These are phyloP conservation scores for Capsaspora owczarzaki DNA, from an alignment of 78 protist genomes.

Conservation along the genomic window DNA sequence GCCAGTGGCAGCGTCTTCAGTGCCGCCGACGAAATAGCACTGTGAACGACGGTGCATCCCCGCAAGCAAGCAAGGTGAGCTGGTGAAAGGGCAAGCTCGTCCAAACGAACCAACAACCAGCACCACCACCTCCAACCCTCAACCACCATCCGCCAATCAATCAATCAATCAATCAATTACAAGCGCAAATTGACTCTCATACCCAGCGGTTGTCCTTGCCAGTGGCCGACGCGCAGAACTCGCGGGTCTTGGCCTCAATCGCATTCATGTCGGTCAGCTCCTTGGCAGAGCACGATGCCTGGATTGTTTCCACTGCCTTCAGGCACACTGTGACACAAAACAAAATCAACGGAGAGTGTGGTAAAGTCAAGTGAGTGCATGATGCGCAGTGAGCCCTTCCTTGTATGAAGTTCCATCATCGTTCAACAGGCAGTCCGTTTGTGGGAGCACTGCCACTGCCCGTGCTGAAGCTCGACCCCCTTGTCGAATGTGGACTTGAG, in stretches of 20 bases:
- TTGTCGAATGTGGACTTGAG: no score
- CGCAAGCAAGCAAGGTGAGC: background rate
- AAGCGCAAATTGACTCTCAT: background rate
- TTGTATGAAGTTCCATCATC: no score
- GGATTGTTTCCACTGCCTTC: background rate
- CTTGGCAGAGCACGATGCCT: background rate
- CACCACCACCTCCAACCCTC: background rate
- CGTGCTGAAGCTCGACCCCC: no score
- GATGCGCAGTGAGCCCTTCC: no score
- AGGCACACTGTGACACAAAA: background rate
- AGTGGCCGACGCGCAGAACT: background rate
- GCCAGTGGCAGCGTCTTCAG: conserved; percentile 31
- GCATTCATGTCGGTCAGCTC: background rate
- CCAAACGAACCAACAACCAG: background rate
- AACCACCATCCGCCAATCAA: background rate
- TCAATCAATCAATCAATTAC: background rate
- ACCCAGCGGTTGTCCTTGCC: conserved; percentile 1
- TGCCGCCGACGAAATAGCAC: conserved; percentile 41
- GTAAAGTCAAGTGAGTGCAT: background rate
- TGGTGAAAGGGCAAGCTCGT: background rate
- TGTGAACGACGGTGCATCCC: background rate
- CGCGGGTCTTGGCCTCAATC: background rate
- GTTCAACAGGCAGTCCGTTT: no score
- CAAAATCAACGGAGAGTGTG: background rate
- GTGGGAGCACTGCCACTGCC: no score